Conservation (phyloP, 345 rosid genomes). For the Hibiscus trionum region DNA sequence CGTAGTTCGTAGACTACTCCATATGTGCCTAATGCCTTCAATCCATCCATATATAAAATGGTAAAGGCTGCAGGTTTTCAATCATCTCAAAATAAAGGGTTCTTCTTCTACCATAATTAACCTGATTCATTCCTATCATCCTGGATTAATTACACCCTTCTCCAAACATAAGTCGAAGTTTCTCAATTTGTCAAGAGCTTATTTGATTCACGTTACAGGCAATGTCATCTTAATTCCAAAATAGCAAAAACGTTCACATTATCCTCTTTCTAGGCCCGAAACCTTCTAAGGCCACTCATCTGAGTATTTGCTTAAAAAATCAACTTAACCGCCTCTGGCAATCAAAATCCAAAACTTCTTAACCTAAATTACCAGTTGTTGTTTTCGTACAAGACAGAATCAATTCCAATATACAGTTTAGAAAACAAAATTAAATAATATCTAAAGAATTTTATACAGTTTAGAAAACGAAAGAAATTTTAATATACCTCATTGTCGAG, state of each 20-base stretch:
- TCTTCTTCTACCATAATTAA: too few relatives aligned
- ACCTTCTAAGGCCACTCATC: background rate
- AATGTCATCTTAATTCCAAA: background rate
- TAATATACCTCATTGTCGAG: conserved; percentile 64
- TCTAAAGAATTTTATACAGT: background rate
- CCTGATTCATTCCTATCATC: too few relatives aligned
- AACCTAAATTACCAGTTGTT: background rate
- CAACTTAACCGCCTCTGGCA: background rate
- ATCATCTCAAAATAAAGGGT: too few relatives aligned
- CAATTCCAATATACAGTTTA: background rate
- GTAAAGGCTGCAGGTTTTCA: too few relatives aligned
- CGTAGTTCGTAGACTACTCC: too few relatives aligned
- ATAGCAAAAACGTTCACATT: background rate
- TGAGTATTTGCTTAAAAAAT: background rate
- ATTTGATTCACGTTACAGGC: background rate
- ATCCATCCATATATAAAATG: too few relatives aligned
- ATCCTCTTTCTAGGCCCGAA: background rate
- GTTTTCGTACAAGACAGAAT: background rate
- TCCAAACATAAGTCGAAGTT: too few relatives aligned
- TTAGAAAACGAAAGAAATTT: background rate
- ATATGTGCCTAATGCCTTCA: too few relatives aligned
- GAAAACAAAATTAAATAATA: background rate
- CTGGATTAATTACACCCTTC: too few relatives aligned
- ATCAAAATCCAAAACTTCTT: background rate
- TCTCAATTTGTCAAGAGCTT: too few relatives aligned